A percentile compares a stretch with the other conserved stretches of the same genome.
These are phyloP conservation scores for Crithidia fasciculata DNA, from an alignment of 208 protist genomes.

Conservation along the genomic window DNA sequence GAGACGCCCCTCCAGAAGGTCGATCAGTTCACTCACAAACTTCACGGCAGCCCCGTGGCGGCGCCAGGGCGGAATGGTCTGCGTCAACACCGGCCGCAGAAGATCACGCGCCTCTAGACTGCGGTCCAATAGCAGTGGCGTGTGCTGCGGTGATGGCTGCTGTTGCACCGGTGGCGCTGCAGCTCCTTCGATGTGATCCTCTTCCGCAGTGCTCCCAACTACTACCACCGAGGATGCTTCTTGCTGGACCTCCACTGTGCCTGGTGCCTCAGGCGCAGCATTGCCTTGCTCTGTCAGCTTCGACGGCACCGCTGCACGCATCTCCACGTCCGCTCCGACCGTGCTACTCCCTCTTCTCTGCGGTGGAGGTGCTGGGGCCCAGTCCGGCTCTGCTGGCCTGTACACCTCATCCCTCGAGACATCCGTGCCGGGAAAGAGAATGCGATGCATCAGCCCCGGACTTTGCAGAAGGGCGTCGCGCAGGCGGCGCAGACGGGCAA, in stretches of 20 bases:
- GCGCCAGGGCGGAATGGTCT: conserved; percentile 58
- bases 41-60: conserved; percentile 44
- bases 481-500: conserved; percentile 26
- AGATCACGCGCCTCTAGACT: conserved; percentile 32
- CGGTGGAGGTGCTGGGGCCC: background rate
- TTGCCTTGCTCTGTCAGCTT: background rate
- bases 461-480: conserved; percentile 5
- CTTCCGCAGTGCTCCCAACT: background rate
- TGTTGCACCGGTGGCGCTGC: background rate
- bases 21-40: conserved; percentile 39
- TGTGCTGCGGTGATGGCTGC: background rate
- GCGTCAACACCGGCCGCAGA: conserved; percentile 39
- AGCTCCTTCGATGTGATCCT: background rate
- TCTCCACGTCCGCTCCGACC: background rate
- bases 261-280: no score
- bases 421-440: conserved; percentile 2
- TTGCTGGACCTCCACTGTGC: background rate
- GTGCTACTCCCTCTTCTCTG: background rate
- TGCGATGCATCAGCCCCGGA: background rate
- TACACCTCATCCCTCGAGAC: conserved; percentile 21
- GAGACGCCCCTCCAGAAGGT: conserved; percentile 37
- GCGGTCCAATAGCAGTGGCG: conserved; percentile 16
- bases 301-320: background rate
- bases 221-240: background rate
- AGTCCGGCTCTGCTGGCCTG: conserved; percentile 12